These are phyloP conservation scores for Termitomyces sp. DNA, from an alignment of 768 basidiomycete species.

Conservation along the genomic window DNA sequence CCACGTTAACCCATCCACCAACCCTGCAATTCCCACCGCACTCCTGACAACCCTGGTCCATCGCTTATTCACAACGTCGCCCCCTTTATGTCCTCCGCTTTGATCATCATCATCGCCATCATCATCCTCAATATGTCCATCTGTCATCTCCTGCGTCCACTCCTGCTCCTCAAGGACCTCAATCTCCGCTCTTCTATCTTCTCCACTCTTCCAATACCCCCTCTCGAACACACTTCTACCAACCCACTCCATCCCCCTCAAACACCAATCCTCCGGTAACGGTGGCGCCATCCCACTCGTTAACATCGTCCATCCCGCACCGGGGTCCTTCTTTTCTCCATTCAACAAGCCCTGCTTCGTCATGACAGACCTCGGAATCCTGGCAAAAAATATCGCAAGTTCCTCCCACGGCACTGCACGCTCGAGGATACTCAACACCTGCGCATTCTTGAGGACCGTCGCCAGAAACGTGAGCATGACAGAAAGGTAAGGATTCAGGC, in stretches of 20 bases:
- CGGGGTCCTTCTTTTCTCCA: constrained; percentile 22
- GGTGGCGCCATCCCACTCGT: constrained; percentile 68
- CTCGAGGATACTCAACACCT: constrained; percentile 62
- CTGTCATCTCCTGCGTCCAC: constrained; percentile 45
- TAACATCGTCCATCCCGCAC: constrained; percentile 58
- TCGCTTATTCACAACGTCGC: constrained; percentile 45
- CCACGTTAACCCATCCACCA: constrained; percentile 78
- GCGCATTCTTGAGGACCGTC: constrained; percentile 64
- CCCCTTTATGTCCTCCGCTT: constrained; percentile 17
- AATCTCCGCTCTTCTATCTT: constrained; percentile 64
- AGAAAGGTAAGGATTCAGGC: constrained; percentile 84
- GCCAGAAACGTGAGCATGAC: constrained; percentile 86
- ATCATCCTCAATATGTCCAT: constrained; percentile 84
- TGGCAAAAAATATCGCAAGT: constrained; percentile 60
- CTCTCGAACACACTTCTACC: constrained; percentile 86
- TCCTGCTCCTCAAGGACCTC: constrained; percentile 73
- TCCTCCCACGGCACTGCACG: constrained; percentile 83
- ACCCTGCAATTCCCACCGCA: constrained; percentile 59
- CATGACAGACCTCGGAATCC: constrained; percentile 53
- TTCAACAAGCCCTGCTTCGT: constrained; percentile 29
- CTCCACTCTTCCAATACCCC: constrained; percentile 89
- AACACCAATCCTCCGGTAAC: constrained; percentile 90
- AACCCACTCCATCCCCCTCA: constrained; percentile 97
- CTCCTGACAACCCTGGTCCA: constrained; percentile 78
- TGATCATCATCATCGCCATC: constrained; percentile 34